Evolutionary conservation across 2,329 filamentous ascomycete species (phyloP).

Genomic region (Neonectria faginata): DNA sequence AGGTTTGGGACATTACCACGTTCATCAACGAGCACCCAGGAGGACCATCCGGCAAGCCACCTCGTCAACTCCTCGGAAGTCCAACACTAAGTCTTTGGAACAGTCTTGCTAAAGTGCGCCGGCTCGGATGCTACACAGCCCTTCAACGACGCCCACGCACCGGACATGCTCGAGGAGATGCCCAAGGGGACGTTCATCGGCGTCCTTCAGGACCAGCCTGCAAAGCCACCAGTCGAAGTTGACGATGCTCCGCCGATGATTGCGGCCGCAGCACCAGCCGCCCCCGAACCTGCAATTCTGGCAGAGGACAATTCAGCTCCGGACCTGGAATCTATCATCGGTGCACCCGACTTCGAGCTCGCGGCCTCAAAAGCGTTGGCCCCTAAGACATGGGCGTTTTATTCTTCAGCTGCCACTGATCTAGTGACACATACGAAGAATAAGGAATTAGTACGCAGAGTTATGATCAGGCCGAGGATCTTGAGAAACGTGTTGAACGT

Average conservation of each 20-base stretch:
- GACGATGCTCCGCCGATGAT: constrained; percentile 1
- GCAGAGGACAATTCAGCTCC: constrained; percentile 39
- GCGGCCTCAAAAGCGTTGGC: constrained; percentile 58
- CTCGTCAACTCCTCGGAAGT: neutral
- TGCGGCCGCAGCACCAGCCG: neutral
- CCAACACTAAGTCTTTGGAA: constrained; percentile 46
- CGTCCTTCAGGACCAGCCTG: constrained; percentile 52
- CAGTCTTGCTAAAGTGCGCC: constrained; percentile 62
- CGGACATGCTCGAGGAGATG: constrained; percentile 55
- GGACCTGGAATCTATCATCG: constrained; percentile 60
- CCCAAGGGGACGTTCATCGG: constrained; percentile 61
- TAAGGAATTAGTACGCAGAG: constrained; percentile 59
- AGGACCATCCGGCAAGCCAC: constrained; percentile 48
- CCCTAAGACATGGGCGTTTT: constrained; percentile 66
- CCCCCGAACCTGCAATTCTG: neutral
- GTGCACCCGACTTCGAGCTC: constrained; percentile 61
- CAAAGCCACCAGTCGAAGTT: neutral
- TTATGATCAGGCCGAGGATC: constrained; percentile 65
- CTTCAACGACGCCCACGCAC: constrained; percentile 64
- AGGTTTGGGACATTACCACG: constrained; percentile 76
- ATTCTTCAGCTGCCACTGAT: constrained; percentile 65
- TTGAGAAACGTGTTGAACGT: constrained; percentile 60
- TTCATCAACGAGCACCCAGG: constrained; percentile 64
- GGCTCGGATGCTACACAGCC: constrained; percentile 65
- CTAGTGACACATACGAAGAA: constrained; percentile 63